Conservation (phyloP, 2,329 filamentous ascomycete genomes). For the Dactylonectria estremocensis region DNA sequence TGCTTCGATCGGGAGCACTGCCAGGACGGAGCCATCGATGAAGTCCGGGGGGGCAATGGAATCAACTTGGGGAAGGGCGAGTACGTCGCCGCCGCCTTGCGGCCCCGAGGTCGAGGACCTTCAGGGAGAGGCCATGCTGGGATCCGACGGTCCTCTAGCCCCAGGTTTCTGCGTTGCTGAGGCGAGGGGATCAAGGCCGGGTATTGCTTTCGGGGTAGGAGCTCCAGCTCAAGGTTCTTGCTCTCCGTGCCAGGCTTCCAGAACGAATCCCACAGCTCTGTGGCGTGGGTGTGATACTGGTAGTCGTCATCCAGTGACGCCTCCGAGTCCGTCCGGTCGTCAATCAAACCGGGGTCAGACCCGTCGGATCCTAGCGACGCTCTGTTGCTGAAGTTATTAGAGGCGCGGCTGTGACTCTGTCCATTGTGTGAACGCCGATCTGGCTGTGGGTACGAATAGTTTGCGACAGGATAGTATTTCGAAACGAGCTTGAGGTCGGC, state of each 20-base stretch:
- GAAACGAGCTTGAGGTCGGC: constrained; percentile 58
- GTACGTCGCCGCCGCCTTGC: constrained; percentile 53
- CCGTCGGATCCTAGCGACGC: constrained; percentile 63
- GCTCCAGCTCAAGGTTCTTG: constrained; percentile 32
- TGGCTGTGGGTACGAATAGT: constrained; percentile 58
- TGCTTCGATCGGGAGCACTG: constrained; percentile 43
- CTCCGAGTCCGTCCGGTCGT: constrained; percentile 67
- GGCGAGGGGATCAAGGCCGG: constrained; percentile 52
- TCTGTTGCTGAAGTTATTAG: constrained; percentile 50
- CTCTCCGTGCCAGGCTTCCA: constrained; percentile 53
- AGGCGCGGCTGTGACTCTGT: constrained; percentile 41
- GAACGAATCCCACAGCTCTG: constrained; percentile 68
- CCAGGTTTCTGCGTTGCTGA: constrained; percentile 39
- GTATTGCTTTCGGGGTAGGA: constrained; percentile 49
- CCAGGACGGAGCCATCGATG: constrained; percentile 48
- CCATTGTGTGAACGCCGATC: constrained; percentile 42
- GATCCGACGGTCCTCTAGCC: constrained; percentile 45
- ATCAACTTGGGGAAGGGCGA: constrained; percentile 61
- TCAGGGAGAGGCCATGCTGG: constrained; percentile 49
- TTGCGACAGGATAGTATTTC: constrained; percentile 58
- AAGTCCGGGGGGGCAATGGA: constrained; percentile 53
- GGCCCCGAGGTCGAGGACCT: constrained; percentile 32
- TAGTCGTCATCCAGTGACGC: constrained; percentile 66
- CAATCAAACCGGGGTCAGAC: constrained; percentile 65
- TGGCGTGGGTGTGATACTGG: constrained; percentile 61